Evolutionary conservation across 805 yeast species (phyloP), one percentile per base, ranked within the genome.

Genomic region (Spathaspora arborariae): DNA sequence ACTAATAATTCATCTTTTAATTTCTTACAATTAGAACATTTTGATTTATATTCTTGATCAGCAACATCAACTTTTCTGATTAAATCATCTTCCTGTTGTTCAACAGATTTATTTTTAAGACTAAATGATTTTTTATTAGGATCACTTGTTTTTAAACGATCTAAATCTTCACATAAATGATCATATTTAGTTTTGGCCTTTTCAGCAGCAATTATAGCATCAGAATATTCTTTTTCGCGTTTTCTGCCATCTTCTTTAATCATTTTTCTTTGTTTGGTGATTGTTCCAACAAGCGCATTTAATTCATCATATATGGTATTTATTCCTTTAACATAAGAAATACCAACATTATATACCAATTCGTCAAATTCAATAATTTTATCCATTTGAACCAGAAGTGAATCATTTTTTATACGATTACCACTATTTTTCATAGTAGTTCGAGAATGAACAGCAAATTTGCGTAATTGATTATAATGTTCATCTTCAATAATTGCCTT

Each of bases 21-120:
- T 39, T 85, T 80, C 54, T 85, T 84, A 24, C 94, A 86, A 2
- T 80, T 68, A 37, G 82, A 78, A 4, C 90, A 96, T 58, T 80
- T 85, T 57, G 79, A 81, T 62, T 84, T 82, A 68, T 89, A 94
- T 52, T 94, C 99, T 45, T 79, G 76, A 64, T 94, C 97, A 0
- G 97, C 95, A 45, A 73, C 67, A 53, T 85, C 88, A 41, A 94
- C 88, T 60, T 92, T 91, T 45, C 83, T 70, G 50, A 78, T 81
- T 16, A 92, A 71, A 42, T 91, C 96, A 60, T 92, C 98, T 60
- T 94, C 98, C 60, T 84, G 87, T 67, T 92, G 97, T 44, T 84
- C 85, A 1, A 86, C 81, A 0, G 90, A 82, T 54, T 84, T 85
- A 36, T 88, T 79, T 60, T 88, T 88, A 60, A 94, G 76, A 2